Conservation (phyloP, 768 basidiomycete species). For the Mycena indigotica region DNA sequence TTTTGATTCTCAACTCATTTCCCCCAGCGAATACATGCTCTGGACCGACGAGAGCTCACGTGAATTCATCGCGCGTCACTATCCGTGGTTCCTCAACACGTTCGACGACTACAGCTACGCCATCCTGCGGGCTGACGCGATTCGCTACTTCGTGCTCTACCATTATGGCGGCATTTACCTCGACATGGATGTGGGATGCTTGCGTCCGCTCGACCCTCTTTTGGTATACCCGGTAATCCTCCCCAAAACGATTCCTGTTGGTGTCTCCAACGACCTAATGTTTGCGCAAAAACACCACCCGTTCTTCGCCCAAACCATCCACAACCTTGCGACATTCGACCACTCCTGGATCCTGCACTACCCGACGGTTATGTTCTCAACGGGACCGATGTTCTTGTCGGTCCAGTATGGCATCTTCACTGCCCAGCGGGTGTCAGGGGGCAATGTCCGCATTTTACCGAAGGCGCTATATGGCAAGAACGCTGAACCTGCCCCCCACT, state of each 20-base stretch:
- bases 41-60: constrained; percentile 95
- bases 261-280: constrained; percentile 97
- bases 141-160: constrained; percentile 97
- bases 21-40: constrained; percentile 84
- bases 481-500: constrained; percentile 78
- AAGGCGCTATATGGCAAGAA: constrained; percentile 98
- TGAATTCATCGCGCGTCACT: constrained; percentile 84
- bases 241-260: constrained; percentile 95
- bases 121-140: constrained; percentile 95
- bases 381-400: constrained; percentile 98
- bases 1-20: constrained; percentile 17
- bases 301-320: constrained; percentile 91
- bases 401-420: constrained; percentile 89
- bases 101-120: constrained; percentile 90
- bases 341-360: constrained; percentile 95
- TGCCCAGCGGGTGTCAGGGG: constrained; percentile 60
- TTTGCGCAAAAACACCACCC: constrained; percentile 83
- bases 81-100: constrained; percentile 91
- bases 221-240: constrained; percentile 86
- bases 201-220: constrained; percentile 82
- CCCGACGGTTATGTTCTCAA: constrained; percentile 99
- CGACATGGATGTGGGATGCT: constrained; percentile 95
- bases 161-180: constrained; percentile 95
- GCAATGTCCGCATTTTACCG: constrained; percentile 88
- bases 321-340: constrained; percentile 89